Conservation (phyloP, 2,329 filamentous ascomycete species). For the Samsoniella hepiali region DNA sequence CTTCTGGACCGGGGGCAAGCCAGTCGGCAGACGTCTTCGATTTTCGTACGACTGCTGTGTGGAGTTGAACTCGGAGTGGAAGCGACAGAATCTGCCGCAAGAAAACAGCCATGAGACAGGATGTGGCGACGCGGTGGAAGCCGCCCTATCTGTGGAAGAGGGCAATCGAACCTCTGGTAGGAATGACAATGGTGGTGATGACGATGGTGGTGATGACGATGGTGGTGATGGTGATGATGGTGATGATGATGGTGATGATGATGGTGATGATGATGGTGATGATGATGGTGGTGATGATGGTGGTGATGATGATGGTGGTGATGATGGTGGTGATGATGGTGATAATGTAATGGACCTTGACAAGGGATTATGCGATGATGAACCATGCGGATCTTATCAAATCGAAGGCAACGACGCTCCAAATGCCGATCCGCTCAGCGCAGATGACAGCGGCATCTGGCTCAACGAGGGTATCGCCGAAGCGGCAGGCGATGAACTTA, state of each 20-base stretch:
- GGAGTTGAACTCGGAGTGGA: slow-evolving; percentile 32
- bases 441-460: not conserved
- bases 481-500: not conserved
- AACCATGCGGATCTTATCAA: not conserved
- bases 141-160: not conserved
- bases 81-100: slow-evolving; percentile 14
- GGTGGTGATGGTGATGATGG: too few relatives aligned
- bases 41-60: slow-evolving; percentile 34
- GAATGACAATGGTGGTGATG: not conserved
- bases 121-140: not conserved
- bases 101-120: not conserved
- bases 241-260: too few relatives aligned
- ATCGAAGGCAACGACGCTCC: not conserved
- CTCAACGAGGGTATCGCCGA: not conserved
- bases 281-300: not conserved
- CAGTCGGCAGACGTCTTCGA: slow-evolving; percentile 35
- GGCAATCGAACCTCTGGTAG: not conserved
- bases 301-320: not conserved
- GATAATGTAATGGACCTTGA: not conserved
- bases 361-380: not conserved
- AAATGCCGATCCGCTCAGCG: not conserved
- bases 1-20: slow-evolving; percentile 31
- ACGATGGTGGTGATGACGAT: not conserved
- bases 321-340: not conserved
- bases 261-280: not conserved